These are phyloP conservation scores for Magnolia sinica DNA, from an alignment of 164 flowering plant genomes.

Conservation along the genomic window DNA sequence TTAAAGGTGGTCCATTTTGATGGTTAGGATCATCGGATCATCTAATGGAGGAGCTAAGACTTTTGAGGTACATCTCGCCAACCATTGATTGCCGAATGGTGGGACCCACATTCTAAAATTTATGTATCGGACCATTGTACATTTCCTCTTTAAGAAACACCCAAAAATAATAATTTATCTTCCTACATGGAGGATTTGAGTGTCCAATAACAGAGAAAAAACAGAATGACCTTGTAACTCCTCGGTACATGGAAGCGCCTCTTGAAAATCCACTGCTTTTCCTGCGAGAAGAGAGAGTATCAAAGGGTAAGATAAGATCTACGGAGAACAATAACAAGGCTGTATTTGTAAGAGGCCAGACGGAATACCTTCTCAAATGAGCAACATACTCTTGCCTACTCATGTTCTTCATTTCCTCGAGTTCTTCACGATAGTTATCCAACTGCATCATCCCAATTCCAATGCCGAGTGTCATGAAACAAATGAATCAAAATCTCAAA, in stretches of 20 bases:
- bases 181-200: background rate
- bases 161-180: background rate
- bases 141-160: background rate
- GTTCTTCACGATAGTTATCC: constrained; percentile 58
- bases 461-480: constrained; percentile 5
- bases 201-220: background rate
- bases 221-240: constrained; percentile 71
- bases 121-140: background rate
- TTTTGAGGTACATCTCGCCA: background rate
- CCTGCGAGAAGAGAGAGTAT: constrained; percentile 28
- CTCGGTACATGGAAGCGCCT: constrained; percentile 91
- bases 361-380: constrained; percentile 66
- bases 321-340: background rate
- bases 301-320: background rate
- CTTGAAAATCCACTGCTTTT: constrained; percentile 91
- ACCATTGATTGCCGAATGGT: background rate
- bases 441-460: constrained; percentile 31
- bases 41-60: background rate
- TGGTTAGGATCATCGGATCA: background rate
- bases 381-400: constrained; percentile 86
- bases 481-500: background rate
- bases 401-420: constrained; percentile 93
- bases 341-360: background rate
- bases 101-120: background rate
- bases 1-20: background rate